A percentile compares a stretch with the other conserved stretches of the same genome.
Evolutionary conservation across 108 stramenopile species (phyloP).

Genomic region (Schizochytrium sp.): DNA sequence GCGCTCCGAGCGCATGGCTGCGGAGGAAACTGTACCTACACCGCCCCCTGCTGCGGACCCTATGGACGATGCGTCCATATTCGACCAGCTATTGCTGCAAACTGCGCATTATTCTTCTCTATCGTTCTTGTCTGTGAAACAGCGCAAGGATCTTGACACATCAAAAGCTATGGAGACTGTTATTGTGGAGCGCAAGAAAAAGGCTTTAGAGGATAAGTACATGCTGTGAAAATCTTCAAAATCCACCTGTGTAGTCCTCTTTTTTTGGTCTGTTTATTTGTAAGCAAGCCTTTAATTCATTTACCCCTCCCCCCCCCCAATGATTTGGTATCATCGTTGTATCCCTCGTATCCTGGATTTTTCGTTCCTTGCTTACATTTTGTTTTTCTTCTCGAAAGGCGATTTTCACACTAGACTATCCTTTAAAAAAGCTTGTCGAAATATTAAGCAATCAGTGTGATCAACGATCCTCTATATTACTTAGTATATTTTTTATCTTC

Average conservation of each 20-base stretch:
- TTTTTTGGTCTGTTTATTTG: no score
- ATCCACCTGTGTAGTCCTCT: neutral
- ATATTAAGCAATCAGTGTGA: no score
- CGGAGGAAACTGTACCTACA: neutral
- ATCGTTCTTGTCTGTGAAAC: neutral
- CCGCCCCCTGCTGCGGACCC: neutral
- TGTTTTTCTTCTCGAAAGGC: no score
- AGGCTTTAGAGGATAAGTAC: constrained; percentile 47
- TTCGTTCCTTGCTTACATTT: no score
- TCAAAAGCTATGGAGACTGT: constrained; percentile 43
- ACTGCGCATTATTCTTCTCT: constrained; percentile 15
- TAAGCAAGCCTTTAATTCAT: no score
- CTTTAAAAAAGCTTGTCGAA: no score
- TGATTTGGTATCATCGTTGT: no score
- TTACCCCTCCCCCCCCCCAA: no score
- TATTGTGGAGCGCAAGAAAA: constrained; percentile 25
- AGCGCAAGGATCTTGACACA: constrained; percentile 38
- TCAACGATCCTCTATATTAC: no score
- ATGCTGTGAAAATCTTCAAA: neutral
- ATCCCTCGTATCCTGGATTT: no score
- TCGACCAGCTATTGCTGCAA: constrained; percentile 23
- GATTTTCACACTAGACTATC: no score
- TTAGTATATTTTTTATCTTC: no score
- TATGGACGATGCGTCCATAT: neutral
- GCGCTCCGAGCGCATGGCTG: constrained; percentile 37